Conservation (phyloP, 768 basidiomycete genomes). For the Cystofilobasidium bisporidii region DNA sequence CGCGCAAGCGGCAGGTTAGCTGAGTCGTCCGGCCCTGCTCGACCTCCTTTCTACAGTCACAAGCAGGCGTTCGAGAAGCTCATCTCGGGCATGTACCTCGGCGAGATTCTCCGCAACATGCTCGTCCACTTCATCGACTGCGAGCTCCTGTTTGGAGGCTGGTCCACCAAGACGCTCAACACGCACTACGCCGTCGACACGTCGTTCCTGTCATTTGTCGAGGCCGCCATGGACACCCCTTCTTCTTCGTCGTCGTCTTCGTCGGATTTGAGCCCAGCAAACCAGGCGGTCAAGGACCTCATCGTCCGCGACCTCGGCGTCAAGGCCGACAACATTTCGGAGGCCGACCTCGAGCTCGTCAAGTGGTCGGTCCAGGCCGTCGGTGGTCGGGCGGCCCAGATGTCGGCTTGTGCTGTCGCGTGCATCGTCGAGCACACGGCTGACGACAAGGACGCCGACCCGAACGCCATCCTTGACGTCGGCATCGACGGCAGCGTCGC, state of each 20-base stretch:
- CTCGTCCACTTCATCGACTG: slow-evolving; percentile 73
- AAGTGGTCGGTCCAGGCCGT: slow-evolving; percentile 70
- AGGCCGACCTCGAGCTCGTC: slow-evolving; percentile 55
- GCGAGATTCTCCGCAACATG: slow-evolving; percentile 81
- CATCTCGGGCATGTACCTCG: slow-evolving; percentile 98
- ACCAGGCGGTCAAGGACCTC: slow-evolving; percentile 43
- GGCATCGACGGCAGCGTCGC: slow-evolving; percentile 93
- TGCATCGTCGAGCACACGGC: slow-evolving; percentile 75
- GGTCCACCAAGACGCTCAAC: slow-evolving; percentile 62
- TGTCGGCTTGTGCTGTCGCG: slow-evolving; percentile 81
- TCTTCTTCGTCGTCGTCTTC: background rate
- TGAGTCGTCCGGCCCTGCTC: background rate
- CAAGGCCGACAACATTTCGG: slow-evolving; percentile 46
- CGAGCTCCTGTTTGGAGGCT: slow-evolving; percentile 62
- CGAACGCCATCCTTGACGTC: slow-evolving; percentile 50
- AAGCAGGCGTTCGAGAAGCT: slow-evolving; percentile 96
- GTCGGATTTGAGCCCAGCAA: background rate
- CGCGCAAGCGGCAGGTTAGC: no score
- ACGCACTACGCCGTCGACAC: slow-evolving; percentile 91
- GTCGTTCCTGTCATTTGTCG: slow-evolving; percentile 76
- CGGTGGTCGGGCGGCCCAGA: slow-evolving; percentile 65
- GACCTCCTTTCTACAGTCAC: slow-evolving; percentile 36
- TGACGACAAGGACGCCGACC: slow-evolving; percentile 48
- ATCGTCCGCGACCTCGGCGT: slow-evolving; percentile 58
- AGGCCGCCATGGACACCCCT: slow-evolving; percentile 50